Evolutionary conservation across 148 eudicot species (phyloP), one percentile per base, ranked within the genome.

Genomic region (Rhododendron kiyosumense): DNA sequence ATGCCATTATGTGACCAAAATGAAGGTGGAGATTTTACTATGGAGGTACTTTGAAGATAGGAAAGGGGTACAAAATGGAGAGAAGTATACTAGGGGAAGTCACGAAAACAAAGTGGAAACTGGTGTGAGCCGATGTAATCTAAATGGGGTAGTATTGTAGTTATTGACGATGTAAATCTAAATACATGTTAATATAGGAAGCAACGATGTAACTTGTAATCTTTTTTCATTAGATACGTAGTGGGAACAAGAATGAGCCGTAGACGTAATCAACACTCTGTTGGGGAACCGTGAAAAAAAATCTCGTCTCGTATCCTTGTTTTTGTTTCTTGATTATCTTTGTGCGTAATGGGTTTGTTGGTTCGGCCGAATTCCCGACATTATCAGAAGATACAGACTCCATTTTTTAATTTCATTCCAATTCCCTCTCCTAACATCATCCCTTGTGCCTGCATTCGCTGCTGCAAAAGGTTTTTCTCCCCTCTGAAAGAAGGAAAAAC

Each of bases 401-500:
- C 65, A 91, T 91, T 83, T 88, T 90, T 32, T 32, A n/a, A n/a
- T 57, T 46, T 87, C 76, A 52, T 83, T 83, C 49, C 88, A 54
- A 65, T 83, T 83, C 84, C 85, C 74, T 88, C 92, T 32, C 91
- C 93, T 74, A 89, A 73, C 85, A 88, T 78, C 88, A 93, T 92
- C 87, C 93, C 32, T 89, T 73, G 85, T 79, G 61, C 14, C 95
- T 89, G 85, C 95, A 91, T 61, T 91, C 93, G 52, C 87, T 87
- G 87, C 94, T 92, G 87, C 95, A 93, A 78, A 93, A 92, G 11
- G 90, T 92, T 92, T 46, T 92, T 93, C 85, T 93, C 94, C 2
- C 95, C 94, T 87, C 95, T 92, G 89, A 17, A 86, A 86, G 17
- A 57, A 86, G 9, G 57, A 69, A 26, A 61, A 18, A 17, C 22